Evolutionary conservation across 306 rosid species (phyloP).

Genomic region (Hippophae gyantsensis): DNA sequence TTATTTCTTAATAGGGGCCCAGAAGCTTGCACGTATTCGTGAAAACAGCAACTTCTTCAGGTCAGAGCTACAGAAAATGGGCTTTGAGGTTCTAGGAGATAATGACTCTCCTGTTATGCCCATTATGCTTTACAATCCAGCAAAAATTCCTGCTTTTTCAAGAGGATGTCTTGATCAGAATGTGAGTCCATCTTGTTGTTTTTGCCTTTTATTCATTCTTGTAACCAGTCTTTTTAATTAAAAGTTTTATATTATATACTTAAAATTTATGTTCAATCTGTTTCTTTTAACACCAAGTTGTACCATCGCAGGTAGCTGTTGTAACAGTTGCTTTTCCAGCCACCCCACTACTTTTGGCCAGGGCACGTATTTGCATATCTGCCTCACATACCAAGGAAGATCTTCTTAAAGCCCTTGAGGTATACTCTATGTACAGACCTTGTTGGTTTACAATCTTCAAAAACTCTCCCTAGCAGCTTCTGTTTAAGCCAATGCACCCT

Average conservation of each 20-base stretch:
- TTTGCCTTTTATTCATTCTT: background rate
- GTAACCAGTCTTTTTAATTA: background rate
- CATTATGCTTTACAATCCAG: slow-evolving; percentile 82
- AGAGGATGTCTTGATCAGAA: slow-evolving; percentile 82
- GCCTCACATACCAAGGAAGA: slow-evolving; percentile 89
- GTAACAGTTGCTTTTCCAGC: slow-evolving; percentile 96
- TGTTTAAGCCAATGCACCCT: no score
- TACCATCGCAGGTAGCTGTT: slow-evolving; percentile 57
- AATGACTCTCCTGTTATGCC: slow-evolving; percentile 82
- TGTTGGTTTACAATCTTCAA: no score
- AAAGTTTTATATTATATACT: background rate
- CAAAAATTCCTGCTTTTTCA: slow-evolving; percentile 92
- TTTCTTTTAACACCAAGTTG: background rate
- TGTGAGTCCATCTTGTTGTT: slow-evolving; percentile 33
- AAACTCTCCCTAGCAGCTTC: no score
- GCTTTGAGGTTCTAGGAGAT: slow-evolving; percentile 78
- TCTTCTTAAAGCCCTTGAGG: slow-evolving; percentile 72
- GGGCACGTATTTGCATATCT: slow-evolving; percentile 91
- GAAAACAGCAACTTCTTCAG: slow-evolving; percentile 72
- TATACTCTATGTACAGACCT: slow-evolving; percentile 6
- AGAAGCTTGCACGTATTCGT: slow-evolving; percentile 59
- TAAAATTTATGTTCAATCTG: background rate
- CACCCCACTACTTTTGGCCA: slow-evolving; percentile 73
- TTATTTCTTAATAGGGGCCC: slow-evolving; percentile 35
- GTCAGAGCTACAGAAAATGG: slow-evolving; percentile 76